phyloP scores from a whole-genome alignment of 345 rosid species.

The Arabis alpina region DNA sequence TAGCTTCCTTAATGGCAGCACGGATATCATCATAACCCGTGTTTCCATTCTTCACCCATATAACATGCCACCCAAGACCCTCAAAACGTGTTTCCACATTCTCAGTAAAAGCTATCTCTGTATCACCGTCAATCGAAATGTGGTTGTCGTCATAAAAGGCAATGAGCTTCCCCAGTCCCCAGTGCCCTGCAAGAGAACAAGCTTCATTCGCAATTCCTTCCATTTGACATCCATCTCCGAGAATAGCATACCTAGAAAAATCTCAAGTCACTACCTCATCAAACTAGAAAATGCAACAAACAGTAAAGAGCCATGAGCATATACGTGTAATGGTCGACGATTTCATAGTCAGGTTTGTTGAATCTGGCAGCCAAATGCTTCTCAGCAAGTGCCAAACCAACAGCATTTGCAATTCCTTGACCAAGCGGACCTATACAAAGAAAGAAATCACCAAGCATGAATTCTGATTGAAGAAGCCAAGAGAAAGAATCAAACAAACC shows the following conservation, averaged over 20 bases:
- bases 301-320: neutral
- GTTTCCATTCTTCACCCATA: slow-evolving; percentile 99
- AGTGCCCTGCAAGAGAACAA: slow-evolving; percentile 93
- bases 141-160: slow-evolving; percentile 99
- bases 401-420: slow-evolving; percentile 91
- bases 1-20: slow-evolving; percentile 98
- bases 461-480: neutral
- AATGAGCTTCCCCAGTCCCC: slow-evolving; percentile 98
- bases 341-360: slow-evolving; percentile 80
- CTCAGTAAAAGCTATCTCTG: slow-evolving; percentile 98
- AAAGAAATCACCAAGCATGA: neutral
- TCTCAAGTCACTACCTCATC: no score
- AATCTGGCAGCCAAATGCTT: slow-evolving; percentile 89
- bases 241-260: slow-evolving; percentile 57
- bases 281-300: no score
- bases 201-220: slow-evolving; percentile 95
- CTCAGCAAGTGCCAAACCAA: slow-evolving; percentile 94
- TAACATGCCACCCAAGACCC: slow-evolving; percentile 99
- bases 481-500: slow-evolving; percentile 49
- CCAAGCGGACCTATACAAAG: slow-evolving; percentile 81
- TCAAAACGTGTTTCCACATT: slow-evolving; percentile 80
- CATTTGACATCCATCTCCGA: slow-evolving; percentile 99
- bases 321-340: slow-evolving; percentile 94
- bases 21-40: slow-evolving; percentile 96
- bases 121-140: slow-evolving; percentile 98